phyloP scores from a whole-genome alignment of 176 grass and related monocot species.

The Avena eriantha region DNA sequence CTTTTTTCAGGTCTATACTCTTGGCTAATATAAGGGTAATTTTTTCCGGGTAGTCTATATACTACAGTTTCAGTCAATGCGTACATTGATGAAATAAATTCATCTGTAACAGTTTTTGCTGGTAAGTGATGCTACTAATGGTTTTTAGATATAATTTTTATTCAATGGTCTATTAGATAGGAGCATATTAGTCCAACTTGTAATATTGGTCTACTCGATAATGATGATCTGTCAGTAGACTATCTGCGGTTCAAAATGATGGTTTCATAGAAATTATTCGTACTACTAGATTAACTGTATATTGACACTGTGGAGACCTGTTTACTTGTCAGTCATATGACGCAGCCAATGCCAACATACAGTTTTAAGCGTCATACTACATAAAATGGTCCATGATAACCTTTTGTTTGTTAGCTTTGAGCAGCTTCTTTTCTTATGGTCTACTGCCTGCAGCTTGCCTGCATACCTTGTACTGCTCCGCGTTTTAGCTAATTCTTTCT shows the following conservation, averaged over 20 bases:
- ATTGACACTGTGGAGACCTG: conserved; percentile 45
- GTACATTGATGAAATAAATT: background rate
- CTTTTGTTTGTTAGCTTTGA: conserved; percentile 51
- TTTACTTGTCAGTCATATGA: conserved; percentile 53
- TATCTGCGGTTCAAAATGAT: conserved; percentile 18
- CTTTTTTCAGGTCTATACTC: conserved; percentile 44
- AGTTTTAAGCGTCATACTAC: conserved; percentile 41
- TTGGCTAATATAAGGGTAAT: background rate
- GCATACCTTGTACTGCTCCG: conserved; percentile 28
- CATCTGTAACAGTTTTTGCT: background rate
- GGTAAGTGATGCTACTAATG: background rate
- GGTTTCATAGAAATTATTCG: conserved; percentile 1
- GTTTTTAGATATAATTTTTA: too few species aligned
- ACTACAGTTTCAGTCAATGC: background rate
- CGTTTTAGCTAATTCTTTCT: conserved; percentile 16
- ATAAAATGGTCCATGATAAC: conserved; percentile 24
- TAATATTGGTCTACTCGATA: conserved; percentile 2
- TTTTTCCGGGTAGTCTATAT: background rate
- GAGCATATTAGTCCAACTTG: conserved; percentile 14
- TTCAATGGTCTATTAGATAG: conserved; percentile 2
- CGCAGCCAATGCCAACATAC: conserved; percentile 38
- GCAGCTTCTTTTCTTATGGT: conserved; percentile 20
- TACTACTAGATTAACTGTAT: conserved; percentile 41
- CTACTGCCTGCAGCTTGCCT: conserved; percentile 20
- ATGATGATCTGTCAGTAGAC: conserved; percentile 9